Percentiles rank a stretch among this genome's conserved stretches.
phyloP scores from a whole-genome alignment of 208 protist genomes.

The Crithidia acanthocephali region DNA sequence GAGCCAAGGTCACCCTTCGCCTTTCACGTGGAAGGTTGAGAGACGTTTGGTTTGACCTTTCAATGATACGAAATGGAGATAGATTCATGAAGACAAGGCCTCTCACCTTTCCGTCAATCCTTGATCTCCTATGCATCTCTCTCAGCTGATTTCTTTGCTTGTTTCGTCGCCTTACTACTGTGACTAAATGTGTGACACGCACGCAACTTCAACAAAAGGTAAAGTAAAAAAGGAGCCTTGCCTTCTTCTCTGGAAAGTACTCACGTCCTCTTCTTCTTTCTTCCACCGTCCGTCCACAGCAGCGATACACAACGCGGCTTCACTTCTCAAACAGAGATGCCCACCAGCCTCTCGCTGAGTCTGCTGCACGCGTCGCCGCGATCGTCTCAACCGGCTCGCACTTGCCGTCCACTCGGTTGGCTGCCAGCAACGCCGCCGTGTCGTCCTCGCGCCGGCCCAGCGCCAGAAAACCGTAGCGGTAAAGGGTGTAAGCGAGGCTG shows the following conservation, averaged over 20 bases:
- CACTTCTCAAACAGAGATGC: not conserved
- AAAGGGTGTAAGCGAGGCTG: constrained; percentile 70
- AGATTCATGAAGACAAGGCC: no score
- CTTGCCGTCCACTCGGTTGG: constrained; percentile 14
- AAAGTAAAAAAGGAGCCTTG: no score
- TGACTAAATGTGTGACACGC: no score
- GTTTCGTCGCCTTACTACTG: no score
- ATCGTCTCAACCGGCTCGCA: not conserved
- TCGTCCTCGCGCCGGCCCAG: constrained; percentile 49
- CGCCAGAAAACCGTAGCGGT: constrained; percentile 65
- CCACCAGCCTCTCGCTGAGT: constrained; percentile 5
- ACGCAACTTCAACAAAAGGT: no score
- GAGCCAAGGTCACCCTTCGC: no score
- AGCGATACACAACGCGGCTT: not conserved
- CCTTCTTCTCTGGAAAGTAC: not conserved
- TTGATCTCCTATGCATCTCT: no score
- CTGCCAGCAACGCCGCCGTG: constrained; percentile 21
- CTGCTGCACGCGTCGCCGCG: not conserved
- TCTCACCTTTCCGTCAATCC: no score
- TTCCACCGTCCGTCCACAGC: not conserved
- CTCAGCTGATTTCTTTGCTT: no score
- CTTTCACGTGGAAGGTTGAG: no score
- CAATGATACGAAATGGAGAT: no score
- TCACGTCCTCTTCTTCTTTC: not conserved
- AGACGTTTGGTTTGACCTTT: no score